These are phyloP conservation scores for Petunia axillaris DNA, from an alignment of 257 asterid genomes.

Conservation along the genomic window DNA sequence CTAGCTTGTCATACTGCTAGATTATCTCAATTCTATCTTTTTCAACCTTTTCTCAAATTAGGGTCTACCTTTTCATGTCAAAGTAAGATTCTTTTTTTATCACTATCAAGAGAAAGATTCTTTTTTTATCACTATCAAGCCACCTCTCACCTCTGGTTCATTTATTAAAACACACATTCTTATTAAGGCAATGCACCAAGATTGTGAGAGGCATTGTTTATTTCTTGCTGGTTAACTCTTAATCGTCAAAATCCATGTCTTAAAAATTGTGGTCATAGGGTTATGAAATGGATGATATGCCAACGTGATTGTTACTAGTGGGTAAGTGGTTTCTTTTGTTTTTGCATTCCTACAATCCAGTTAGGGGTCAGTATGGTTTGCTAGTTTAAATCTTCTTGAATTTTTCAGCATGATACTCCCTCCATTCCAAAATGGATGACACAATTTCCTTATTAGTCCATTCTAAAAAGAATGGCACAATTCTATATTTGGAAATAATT, in stretches of 20 bases:
- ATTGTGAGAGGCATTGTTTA: not conserved
- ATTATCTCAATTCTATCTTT: not conserved
- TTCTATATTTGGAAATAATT: too few species aligned
- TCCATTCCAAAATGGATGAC: too few species aligned
- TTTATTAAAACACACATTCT: not conserved
- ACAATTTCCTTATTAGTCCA: too few species aligned
- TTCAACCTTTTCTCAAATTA: not conserved
- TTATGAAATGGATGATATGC: not conserved
- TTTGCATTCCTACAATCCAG: not conserved
- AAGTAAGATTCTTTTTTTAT: not conserved
- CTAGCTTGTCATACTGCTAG: not conserved
- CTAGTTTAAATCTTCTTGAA: not conserved
- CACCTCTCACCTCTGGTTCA: not conserved
- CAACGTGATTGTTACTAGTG: not conserved
- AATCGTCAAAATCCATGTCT: not conserved
- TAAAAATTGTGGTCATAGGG: not conserved
- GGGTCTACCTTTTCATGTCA: not conserved
- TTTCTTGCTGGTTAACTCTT: not conserved
- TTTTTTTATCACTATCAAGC: not conserved
- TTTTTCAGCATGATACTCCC: not conserved
- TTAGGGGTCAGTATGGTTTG: conserved; percentile 6
- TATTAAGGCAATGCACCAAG: conserved; percentile 2
- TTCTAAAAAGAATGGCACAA: too few species aligned
- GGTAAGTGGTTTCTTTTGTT: not conserved
- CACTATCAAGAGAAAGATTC: not conserved